phyloP scores from a whole-genome alignment of 169 alveolate genomes.

The Plasmodium vinckei region DNA sequence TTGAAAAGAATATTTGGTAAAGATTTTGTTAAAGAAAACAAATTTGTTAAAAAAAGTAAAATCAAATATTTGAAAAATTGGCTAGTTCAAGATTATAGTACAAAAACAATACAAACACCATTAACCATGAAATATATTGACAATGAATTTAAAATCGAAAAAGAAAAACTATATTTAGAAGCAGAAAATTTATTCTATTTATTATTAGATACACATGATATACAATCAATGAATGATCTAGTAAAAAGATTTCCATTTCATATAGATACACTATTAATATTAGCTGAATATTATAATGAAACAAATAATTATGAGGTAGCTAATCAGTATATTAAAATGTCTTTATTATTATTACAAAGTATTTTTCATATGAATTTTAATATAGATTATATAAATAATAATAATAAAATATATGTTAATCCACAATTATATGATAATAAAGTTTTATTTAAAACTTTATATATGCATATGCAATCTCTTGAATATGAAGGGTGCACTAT shows the following conservation, averaged over 20 bases:
- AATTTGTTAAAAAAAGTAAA: slow-evolving; percentile 39
- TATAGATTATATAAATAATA: slow-evolving; percentile 18
- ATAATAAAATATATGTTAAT: slow-evolving; percentile 13
- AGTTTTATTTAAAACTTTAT: slow-evolving; percentile 27
- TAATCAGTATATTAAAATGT: slow-evolving; percentile 25
- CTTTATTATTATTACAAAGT: slow-evolving; percentile 41
- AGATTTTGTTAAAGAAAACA: slow-evolving; percentile 53
- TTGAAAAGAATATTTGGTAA: slow-evolving; percentile 59
- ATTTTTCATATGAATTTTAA: slow-evolving; percentile 46
- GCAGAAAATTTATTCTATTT: slow-evolving; percentile 56
- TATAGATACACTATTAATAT: slow-evolving; percentile 38
- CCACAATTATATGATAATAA: slow-evolving; percentile 47
- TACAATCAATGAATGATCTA: slow-evolving; percentile 43
- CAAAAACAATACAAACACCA: slow-evolving; percentile 28
- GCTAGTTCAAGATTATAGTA: slow-evolving; percentile 53
- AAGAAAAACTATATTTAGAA: slow-evolving; percentile 24
- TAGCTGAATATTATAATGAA: slow-evolving; percentile 54
- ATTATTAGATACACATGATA: slow-evolving; percentile 36
- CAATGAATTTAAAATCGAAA: slow-evolving; percentile 42
- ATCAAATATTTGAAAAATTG: slow-evolving; percentile 53
- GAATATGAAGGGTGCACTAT: slow-evolving; percentile 64
- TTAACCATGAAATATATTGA: slow-evolving; percentile 11
- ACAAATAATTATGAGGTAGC: slow-evolving; percentile 33
- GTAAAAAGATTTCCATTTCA: slow-evolving; percentile 34
- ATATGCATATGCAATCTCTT: slow-evolving; percentile 50